Evolutionary conservation across 2,329 filamentous ascomycete genomes (phyloP).

Genomic region (Colletotrichum musicola): DNA sequence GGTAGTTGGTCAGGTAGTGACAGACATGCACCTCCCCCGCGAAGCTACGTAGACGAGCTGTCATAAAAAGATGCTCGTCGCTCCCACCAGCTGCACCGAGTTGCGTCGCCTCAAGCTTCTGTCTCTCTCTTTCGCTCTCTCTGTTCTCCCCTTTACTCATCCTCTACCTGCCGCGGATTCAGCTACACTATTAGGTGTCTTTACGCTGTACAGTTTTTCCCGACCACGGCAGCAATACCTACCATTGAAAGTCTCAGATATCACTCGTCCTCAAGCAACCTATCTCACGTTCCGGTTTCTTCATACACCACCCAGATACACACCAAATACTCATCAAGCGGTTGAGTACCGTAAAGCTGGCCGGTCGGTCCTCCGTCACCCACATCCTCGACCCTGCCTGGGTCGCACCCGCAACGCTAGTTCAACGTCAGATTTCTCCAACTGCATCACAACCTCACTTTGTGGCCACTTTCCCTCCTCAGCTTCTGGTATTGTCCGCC

Average conservation of each 20-base stretch:
- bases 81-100: constrained; percentile 9
- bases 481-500: constrained; percentile 7
- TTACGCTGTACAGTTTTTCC: not conserved
- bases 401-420: not conserved
- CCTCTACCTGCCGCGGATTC: not conserved
- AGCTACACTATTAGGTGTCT: constrained; percentile 36
- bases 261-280: no score
- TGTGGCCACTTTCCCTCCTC: not conserved
- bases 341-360: not conserved
- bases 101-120: not conserved
- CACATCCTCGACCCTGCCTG: not conserved
- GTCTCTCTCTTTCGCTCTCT: constrained; percentile 5
- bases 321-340: no score
- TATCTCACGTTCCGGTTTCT: no score
- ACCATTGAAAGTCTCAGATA: not conserved
- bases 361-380: not conserved
- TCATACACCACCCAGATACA: no score
- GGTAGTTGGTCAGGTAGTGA: no score
- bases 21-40: not conserved
- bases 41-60: constrained; percentile 15
- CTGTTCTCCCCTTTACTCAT: not conserved
- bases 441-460: not conserved
- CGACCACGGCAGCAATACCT: not conserved
- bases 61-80: constrained; percentile 37
- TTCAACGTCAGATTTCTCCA: not conserved